phyloP scores from a whole-genome alignment of 257 asterid genomes.

The Cinchona pubescens region DNA sequence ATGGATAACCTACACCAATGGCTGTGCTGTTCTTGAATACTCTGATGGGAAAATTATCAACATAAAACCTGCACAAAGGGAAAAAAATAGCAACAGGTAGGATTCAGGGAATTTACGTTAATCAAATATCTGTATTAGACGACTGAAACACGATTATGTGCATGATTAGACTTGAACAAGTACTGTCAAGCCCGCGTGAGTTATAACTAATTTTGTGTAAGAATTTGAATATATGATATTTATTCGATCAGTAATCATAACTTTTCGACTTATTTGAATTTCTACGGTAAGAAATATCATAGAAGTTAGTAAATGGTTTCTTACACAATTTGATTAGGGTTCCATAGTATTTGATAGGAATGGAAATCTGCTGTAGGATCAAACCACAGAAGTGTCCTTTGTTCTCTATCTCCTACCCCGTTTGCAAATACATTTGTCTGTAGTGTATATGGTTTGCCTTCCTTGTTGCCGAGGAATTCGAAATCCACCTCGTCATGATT shows the following conservation, averaged over 20 bases:
- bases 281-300: no score
- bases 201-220: no score
- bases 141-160: no score
- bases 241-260: no score
- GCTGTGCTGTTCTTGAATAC: conserved; percentile 47
- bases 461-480: conserved; percentile 68
- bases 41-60: conserved; percentile 62
- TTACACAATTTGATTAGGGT: conserved; percentile 36
- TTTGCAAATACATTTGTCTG: conserved; percentile 60
- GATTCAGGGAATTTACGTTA: background rate
- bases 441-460: conserved; percentile 50
- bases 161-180: no score
- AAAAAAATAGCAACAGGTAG: no score
- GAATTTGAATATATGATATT: no score
- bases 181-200: no score
- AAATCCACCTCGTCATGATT: conserved; percentile 65
- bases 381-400: conserved; percentile 61
- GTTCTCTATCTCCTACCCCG: conserved; percentile 63
- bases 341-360: conserved; percentile 59
- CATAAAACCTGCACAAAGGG: conserved; percentile 63
- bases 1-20: conserved; percentile 43
- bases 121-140: no score
- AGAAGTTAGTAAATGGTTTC: no score
- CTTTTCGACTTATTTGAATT: no score
- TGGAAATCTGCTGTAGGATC: conserved; percentile 72